A percentile compares a stretch with the other conserved stretches of the same genome.
These are phyloP conservation scores for Termitomyces eurrhizus DNA, from an alignment of 768 basidiomycete species.

Conservation along the genomic window DNA sequence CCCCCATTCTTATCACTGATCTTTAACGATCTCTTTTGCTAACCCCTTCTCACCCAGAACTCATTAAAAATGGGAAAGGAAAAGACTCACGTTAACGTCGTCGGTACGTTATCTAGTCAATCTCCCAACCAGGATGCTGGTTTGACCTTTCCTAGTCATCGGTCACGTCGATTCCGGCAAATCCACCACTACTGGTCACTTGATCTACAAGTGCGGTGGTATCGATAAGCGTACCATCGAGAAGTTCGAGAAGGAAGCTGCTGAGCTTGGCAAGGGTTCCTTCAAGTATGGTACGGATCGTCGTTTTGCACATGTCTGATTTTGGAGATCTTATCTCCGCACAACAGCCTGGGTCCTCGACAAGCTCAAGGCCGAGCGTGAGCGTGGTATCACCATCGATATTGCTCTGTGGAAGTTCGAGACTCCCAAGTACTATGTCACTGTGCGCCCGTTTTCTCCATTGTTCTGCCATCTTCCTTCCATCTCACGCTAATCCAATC, in stretches of 20 bases:
- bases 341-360: constrained; percentile 95
- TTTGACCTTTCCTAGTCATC: constrained; percentile 62
- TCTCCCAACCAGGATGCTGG: constrained; percentile 20
- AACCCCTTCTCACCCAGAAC: constrained; percentile 37
- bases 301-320: constrained; percentile 9
- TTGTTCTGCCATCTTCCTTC: constrained; percentile 4
- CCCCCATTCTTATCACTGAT: constrained; percentile 12
- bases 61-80: constrained; percentile 90
- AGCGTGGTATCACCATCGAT: constrained; percentile 99
- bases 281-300: constrained; percentile 85
- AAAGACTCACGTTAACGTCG: constrained; percentile 95
- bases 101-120: constrained; percentile 60
- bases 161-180: constrained; percentile 99
- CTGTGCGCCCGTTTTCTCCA: constrained; percentile 46
- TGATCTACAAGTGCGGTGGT: constrained; percentile 99
- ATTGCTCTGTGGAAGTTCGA: constrained; percentile 99
- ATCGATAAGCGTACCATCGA: constrained; percentile 99
- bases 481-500: constrained; percentile 16
- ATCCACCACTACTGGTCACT: constrained; percentile 99
- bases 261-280: constrained; percentile 99
- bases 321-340: constrained; percentile 18
- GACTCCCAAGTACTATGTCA: constrained; percentile 94
- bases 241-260: constrained; percentile 99
- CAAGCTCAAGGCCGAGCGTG: constrained; percentile 99
- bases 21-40: constrained; percentile 24